Base-by-base conservation (phyloP, 2,329 filamentous ascomycete species). In the Geosmithia putterillii region DNA sequence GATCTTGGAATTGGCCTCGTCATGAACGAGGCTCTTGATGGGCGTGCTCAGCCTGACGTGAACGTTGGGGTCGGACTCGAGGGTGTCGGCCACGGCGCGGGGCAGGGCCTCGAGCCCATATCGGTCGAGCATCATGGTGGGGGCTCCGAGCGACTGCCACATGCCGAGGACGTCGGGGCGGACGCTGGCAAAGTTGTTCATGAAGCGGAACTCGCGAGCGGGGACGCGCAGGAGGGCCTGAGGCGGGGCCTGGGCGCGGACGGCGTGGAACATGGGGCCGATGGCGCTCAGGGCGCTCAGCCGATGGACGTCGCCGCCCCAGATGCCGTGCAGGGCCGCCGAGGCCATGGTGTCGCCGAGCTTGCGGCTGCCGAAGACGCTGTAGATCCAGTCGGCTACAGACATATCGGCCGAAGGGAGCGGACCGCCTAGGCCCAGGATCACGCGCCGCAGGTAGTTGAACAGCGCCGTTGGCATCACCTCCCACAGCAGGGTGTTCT, bases 261-360 rank as follows among this genome's bases (percentile, higher is more conserved):
- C 71, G 17, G 85, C 86, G 20, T 67, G 58, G 47, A 56, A 62
- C 36, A 56, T 41, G 36, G 52, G 51, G 21, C 61, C 59, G 17
- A 61, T 51, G 9, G 81, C 66, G 42, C 76, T 79, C 51, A 77
- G 78, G 40, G 77, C 78, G 60, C 88, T 95, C 42, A 96, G 67
- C 56, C 82, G 73, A 58, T 85, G 79, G 40, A 94, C 77, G 61
- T 95, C 85, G 5, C 92, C 92, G 19, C 89, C 92, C 60, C 94
- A 95, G 46, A 96, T 87, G 37, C 92, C 92, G 60, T 96, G 92
- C 43, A 87, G 54, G 55, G 79, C 64, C 42, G 81, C 87, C 5
- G 87, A 95, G 7, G 79, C 62, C 17, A 95, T 43, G 52, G 94
- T 89, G 51, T 92, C 71, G 14, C 78, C 77, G 7, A 84, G 49